Conservation (phyloP, 2,329 filamentous ascomycete species). For the Exserohilum turcica region DNA sequence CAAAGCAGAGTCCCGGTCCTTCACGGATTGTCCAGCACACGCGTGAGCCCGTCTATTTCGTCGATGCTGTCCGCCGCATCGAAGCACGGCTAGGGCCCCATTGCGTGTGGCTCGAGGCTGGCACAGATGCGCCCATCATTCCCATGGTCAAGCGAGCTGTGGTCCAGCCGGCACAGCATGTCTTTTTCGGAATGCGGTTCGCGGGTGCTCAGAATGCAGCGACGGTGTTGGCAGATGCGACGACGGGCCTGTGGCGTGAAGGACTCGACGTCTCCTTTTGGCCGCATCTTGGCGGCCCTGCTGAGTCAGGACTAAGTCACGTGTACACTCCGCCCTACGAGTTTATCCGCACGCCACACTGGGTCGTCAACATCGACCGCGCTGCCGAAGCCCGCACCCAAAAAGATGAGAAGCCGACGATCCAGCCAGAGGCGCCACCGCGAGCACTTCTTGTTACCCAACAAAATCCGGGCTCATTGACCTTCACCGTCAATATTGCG, state of each 20-base stretch:
- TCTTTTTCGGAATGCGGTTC: background rate
- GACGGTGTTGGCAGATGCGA: background rate
- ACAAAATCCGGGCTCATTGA: background rate
- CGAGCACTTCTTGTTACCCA: background rate
- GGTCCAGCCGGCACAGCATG: background rate
- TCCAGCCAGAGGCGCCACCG: background rate
- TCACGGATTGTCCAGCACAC: constrained; percentile 3
- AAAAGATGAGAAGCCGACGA: background rate
- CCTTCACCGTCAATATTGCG: constrained; percentile 4
- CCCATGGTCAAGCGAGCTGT: constrained; percentile 28
- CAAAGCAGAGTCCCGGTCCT: background rate
- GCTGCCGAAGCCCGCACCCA: background rate
- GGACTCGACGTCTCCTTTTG: background rate
- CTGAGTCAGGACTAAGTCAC: constrained; percentile 2
- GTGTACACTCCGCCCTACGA: background rate
- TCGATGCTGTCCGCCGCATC: constrained; percentile 15
- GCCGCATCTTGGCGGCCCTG: background rate
- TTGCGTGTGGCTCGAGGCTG: constrained; percentile 30
- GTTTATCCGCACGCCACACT: background rate
- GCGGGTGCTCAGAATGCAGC: background rate
- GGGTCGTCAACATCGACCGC: background rate
- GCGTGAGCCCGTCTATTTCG: background rate
- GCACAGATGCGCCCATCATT: constrained; percentile 26
- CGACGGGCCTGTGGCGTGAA: background rate
- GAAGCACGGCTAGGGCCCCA: background rate